These are phyloP conservation scores for Rubia balearica DNA, from an alignment of 305 asterid genomes.

Conservation along the genomic window DNA sequence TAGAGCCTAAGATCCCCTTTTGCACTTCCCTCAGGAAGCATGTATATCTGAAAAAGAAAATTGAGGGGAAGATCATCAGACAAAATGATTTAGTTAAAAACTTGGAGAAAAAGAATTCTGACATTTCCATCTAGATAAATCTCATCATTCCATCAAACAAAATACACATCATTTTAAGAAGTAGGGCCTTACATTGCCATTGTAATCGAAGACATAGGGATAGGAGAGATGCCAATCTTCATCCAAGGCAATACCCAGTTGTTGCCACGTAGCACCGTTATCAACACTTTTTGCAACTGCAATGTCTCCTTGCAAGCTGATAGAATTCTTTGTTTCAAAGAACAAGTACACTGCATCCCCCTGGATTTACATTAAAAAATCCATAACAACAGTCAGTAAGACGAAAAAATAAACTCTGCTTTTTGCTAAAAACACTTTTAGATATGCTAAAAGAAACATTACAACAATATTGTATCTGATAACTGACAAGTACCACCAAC, in stretches of 20 bases:
- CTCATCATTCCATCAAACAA: background rate
- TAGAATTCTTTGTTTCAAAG: conserved; percentile 76
- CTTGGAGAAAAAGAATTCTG: no score
- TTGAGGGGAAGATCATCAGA: background rate
- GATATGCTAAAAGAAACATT: background rate
- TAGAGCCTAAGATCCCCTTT: conserved; percentile 93
- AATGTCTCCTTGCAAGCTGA: conserved; percentile 91
- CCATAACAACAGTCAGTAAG: conserved; percentile 9
- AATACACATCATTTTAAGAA: background rate
- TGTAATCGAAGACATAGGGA: conserved; percentile 80
- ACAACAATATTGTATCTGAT: background rate
- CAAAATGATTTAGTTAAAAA: background rate
- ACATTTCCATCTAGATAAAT: background rate
- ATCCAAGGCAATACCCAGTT: conserved; percentile 77
- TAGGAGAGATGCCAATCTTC: conserved; percentile 99
- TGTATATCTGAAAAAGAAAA: conserved; percentile 54
- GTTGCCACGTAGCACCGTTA: conserved; percentile 91
- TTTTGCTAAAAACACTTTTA: background rate
- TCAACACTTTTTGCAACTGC: conserved; percentile 83
- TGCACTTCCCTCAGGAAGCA: conserved; percentile 90
- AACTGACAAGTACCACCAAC: background rate
- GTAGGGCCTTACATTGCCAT: conserved; percentile 60
- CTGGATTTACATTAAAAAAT: conserved; percentile 37
- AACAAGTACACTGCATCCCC: conserved; percentile 68
- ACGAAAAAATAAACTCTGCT: background rate